Evolutionary conservation across 305 asterid species (phyloP).

Genomic region (Nicotiana rustica): DNA sequence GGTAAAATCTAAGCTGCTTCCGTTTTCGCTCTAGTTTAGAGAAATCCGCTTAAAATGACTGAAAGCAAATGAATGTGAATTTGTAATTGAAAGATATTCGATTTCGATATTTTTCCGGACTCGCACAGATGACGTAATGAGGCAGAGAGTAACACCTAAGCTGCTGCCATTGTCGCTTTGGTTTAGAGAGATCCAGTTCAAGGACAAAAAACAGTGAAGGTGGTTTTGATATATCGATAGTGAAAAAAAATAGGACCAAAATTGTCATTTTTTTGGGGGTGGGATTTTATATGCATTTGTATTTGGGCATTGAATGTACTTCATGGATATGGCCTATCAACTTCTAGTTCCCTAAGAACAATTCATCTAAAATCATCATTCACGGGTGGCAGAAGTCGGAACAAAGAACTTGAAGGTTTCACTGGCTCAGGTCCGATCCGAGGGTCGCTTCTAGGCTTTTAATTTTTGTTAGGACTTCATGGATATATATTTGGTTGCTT

Average conservation of each 20-base stretch:
- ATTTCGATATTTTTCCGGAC: neutral
- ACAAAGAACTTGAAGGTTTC: neutral
- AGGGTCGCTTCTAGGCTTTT: neutral
- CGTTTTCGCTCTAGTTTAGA: neutral
- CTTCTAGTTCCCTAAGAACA: neutral
- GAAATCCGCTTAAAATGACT: neutral
- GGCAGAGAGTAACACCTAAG: slow-evolving; percentile 16
- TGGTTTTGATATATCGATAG: slow-evolving; percentile 11
- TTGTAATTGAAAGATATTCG: neutral
- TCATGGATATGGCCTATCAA: slow-evolving; percentile 1
- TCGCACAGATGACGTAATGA: slow-evolving; percentile 1
- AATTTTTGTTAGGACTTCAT: neutral
- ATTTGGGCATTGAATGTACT: neutral
- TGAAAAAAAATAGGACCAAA: slow-evolving; percentile 3
- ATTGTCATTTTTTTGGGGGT: neutral
- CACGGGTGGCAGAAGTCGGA: neutral
- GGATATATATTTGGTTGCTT: neutral
- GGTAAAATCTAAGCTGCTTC: neutral
- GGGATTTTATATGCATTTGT: neutral
- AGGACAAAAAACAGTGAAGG: neutral
- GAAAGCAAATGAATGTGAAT: slow-evolving; percentile 7
- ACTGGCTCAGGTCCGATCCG: neutral
- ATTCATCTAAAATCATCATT: neutral
- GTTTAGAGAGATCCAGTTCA: slow-evolving; percentile 14
- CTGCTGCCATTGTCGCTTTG: slow-evolving; percentile 20